Base-by-base conservation (phyloP, 176 grass and related monocot species). In the Thinopyrum elongatum region DNA sequence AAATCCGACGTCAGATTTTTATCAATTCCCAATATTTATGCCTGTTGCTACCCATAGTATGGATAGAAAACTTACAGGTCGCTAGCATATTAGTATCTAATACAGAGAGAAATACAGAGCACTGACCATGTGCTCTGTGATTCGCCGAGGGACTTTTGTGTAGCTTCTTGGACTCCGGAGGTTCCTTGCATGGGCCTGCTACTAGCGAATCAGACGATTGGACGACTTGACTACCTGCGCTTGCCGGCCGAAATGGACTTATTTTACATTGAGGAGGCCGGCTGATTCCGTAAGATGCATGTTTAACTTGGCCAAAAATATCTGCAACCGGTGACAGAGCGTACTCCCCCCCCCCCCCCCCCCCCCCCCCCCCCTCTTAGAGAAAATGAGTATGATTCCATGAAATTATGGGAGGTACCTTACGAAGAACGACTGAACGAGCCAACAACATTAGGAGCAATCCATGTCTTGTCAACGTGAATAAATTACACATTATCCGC, bases 221-320 rank as follows among this genome's bases (percentile, higher is more conserved):
- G 21, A 31, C 38, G 55, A 16, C 35, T 77, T 79, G 65, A 72
- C 74, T 12, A 55, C 21, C 25, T 61, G 31, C 27, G 17, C 67
- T 65, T 79, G 75, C 66, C 68, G 21, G 34, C 74, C 75, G n/a
- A 71, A 87, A 87, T 30, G 75, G 67, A 49, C 4, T 25, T 29
- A 53, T 25, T 29, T 53, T 82, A 11, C 13, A 51, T 23, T 23
- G 19, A 63, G 19, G 64, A 35, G 44, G n/a, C 6, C 41, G 8
- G 29, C 8, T 21, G 30, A 13, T 71, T 39, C 55, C 19, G 35
- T 16, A 46, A 6, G 34, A 22, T 10, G 29, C 26, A 76, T 72
- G 36, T 17, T 65, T 31, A 29, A 19, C 1, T 25, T 8, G 3
- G 42, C 19, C 12, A 55, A 31, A 69, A n/a, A 69, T 9, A 57